A percentile compares a stretch with the other conserved stretches of the same genome.
Conservation (phyloP, 2,329 filamentous ascomycete genomes). For the Colletotrichum gloeosporioides region DNA sequence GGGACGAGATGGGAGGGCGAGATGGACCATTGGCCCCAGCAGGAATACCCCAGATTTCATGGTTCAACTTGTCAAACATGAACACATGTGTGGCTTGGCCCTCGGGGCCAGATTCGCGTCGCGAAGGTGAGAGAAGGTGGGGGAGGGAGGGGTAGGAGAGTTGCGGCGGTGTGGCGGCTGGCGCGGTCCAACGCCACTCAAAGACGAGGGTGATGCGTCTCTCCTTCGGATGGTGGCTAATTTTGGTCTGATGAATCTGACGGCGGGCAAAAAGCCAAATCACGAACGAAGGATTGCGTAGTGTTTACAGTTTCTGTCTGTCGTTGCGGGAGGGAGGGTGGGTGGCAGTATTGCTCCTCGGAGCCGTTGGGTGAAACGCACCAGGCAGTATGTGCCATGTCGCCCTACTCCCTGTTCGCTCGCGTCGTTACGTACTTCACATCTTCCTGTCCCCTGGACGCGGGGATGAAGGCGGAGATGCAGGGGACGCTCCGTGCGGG, state of each 20-base stretch:
- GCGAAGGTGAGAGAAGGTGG: background rate
- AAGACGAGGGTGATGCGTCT: background rate
- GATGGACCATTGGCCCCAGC: background rate
- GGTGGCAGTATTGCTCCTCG: background rate
- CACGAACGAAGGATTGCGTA: background rate
- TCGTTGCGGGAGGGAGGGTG: background rate
- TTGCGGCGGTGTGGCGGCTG: background rate
- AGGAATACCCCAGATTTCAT: background rate
- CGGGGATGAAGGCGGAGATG: background rate
- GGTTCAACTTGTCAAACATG: constrained; percentile 10
- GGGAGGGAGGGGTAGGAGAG: background rate
- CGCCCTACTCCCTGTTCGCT: background rate
- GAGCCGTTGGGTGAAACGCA: background rate
- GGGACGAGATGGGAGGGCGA: background rate
- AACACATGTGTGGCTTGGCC: background rate
- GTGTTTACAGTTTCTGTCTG: background rate
- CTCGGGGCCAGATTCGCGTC: constrained; percentile 5
- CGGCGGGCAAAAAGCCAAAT: background rate
- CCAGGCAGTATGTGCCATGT: background rate
- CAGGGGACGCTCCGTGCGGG: background rate
- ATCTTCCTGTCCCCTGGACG: background rate
- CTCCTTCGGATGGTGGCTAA: background rate
- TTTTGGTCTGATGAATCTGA: background rate
- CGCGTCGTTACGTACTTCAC: background rate
- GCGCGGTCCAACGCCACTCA: background rate